Evolutionary conservation across 2,329 filamentous ascomycete genomes (phyloP), one percentile per base, ranked within the genome.

Genomic region (Polychaeton citri): DNA sequence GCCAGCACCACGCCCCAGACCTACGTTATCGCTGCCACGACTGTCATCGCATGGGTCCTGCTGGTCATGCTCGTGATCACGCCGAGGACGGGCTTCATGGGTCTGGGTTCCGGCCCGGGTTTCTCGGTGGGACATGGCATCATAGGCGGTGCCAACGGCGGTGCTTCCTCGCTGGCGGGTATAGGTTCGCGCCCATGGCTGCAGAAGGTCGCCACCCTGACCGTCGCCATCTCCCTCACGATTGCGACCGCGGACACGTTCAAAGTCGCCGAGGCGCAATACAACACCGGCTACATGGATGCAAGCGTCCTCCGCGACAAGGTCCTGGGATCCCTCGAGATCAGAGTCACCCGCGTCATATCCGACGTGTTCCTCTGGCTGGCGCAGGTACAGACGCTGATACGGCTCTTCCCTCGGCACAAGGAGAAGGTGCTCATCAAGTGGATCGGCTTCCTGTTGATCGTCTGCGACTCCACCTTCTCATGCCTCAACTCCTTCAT

Each of bases 381-480:
- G 26, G 90, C 90, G 1, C 90, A 98, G 60, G 88, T 93, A 1
- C 90, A 98, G 63, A 98, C 90, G 0, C 63, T 98, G 39, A 96
- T 96, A 48, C 81, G 90, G 36, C 69, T 98, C 1, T 98, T 98
- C 49, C 90, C 90, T 6, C 83, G 90, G 21, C 88, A 96, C 53
- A 83, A 92, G 52, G 90, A 98, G 62, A 96, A 96, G 62, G 79
- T 96, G 35, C 83, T 96, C 46, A 98, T 98, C 63, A 96, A 96
- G 63, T 98, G 88, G 88, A 85, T 88, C 12, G 90, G 88, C 1
- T 95, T 96, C 54, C 86, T 81, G 3, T 72, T 98, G 38, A 95
- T 98, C 51, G 74, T 85, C 0, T 71, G 95, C 40, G 88, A 96
- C 55, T 79, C 88, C 30, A 76, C 87, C 8, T 98, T 98, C 58